Evolutionary conservation across 805 yeast genomes (phyloP).

Genomic region (Metschnikowia vanudenii): DNA sequence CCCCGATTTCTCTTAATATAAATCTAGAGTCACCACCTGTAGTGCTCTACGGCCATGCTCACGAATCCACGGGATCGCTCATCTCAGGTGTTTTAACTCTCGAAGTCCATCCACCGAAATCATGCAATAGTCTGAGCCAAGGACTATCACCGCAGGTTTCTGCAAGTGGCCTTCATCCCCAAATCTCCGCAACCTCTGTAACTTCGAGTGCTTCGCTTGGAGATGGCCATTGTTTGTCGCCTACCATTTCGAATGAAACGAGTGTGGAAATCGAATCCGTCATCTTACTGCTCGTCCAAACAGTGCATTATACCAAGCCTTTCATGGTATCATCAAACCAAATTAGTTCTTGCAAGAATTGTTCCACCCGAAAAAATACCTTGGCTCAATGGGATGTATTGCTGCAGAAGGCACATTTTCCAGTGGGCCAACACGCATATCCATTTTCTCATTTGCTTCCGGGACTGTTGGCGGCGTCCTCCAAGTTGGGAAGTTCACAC

Average conservation of each 20-base stretch:
- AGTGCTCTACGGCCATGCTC: conserved; percentile 74
- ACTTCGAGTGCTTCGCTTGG: neutral
- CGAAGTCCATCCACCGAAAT: conserved; percentile 17
- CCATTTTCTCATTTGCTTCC: conserved; percentile 91
- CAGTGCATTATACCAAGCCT: conserved; percentile 63
- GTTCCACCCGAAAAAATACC: conserved; percentile 54
- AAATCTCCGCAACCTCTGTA: conserved; percentile 3
- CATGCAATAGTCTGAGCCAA: neutral
- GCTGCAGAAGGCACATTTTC: conserved; percentile 53
- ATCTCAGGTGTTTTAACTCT: conserved; percentile 75
- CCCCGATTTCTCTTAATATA: conserved; percentile 47
- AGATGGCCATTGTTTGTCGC: neutral
- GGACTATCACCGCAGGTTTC: conserved; percentile 1
- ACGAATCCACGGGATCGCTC: conserved; percentile 81
- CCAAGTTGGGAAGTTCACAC: conserved; percentile 56
- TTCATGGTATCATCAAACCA: conserved; percentile 52
- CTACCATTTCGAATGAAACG: neutral
- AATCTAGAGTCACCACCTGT: conserved; percentile 89
- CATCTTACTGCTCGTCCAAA: conserved; percentile 68
- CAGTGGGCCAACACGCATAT: conserved; percentile 73
- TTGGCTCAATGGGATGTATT: conserved; percentile 90
- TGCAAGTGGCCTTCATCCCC: conserved; percentile 3
- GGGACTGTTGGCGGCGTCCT: conserved; percentile 81
- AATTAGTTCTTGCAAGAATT: conserved; percentile 55
- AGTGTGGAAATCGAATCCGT: conserved; percentile 47